These are phyloP conservation scores for Ophiostoma sp. DNA, from an alignment of 2,329 filamentous ascomycete genomes.

Conservation along the genomic window DNA sequence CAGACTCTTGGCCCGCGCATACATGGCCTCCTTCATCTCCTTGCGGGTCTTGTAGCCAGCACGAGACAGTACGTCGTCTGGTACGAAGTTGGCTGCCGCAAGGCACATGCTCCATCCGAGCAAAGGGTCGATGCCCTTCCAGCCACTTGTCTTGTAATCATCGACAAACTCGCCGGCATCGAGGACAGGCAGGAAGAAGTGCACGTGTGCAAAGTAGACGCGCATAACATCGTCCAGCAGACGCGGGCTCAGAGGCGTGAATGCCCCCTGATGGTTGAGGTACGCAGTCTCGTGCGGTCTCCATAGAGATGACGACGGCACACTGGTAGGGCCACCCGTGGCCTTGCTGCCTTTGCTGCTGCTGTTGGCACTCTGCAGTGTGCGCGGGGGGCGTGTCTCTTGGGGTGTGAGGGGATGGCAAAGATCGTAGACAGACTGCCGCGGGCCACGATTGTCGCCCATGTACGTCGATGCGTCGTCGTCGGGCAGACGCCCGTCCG, in stretches of 20 bases:
- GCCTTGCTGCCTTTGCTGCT: background rate
- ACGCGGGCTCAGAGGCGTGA: background rate
- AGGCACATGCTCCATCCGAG: constrained; percentile 33
- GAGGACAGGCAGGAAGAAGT: constrained; percentile 29
- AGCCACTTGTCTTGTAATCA: constrained; percentile 20
- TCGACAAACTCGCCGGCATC: constrained; percentile 27
- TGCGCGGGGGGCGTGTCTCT: background rate
- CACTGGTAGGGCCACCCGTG: background rate
- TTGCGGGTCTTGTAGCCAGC: constrained; percentile 31
- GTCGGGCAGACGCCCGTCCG: background rate
- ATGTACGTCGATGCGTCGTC: background rate
- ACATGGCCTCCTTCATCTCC: constrained; percentile 36
- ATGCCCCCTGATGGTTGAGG: background rate
- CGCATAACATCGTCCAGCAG: constrained; percentile 18
- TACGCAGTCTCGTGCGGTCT: background rate
- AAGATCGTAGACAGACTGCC: background rate
- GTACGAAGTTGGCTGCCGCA: constrained; percentile 28
- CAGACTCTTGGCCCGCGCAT: constrained; percentile 28
- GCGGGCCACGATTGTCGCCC: background rate
- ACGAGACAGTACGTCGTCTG: constrained; percentile 5
- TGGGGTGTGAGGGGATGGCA: background rate
- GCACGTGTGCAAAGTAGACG: constrained; percentile 30
- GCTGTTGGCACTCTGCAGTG: background rate
- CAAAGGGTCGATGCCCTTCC: constrained; percentile 24
- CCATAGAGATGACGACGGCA: background rate